Evolutionary conservation across 1,139 yeast species (phyloP).

Genomic region (Kurtzmaniella quercitrusa): DNA sequence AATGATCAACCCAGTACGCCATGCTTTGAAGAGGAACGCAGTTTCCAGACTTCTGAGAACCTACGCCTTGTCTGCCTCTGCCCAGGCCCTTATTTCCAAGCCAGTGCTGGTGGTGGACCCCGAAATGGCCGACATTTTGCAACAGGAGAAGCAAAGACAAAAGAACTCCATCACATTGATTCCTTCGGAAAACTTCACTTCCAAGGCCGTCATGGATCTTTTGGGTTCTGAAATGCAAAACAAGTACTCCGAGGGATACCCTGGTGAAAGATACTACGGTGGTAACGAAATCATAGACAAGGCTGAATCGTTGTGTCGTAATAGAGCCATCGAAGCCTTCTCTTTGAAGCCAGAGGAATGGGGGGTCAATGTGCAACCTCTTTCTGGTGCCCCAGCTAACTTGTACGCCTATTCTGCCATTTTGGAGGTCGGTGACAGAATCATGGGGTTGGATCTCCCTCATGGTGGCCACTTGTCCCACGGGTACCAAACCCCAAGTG

Average conservation of each 20-base stretch:
- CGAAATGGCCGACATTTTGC: constrained; percentile 74
- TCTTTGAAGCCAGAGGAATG: constrained; percentile 70
- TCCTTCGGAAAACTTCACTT: constrained; percentile 93
- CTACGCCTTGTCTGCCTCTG: constrained; percentile 47
- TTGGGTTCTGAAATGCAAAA: constrained; percentile 96
- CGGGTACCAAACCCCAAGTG: constrained; percentile 86
- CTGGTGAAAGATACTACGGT: constrained; percentile 96
- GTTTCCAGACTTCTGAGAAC: constrained; percentile 13
- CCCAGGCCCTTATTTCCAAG: constrained; percentile 56
- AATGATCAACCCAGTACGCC: constrained; percentile 2
- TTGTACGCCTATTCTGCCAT: constrained; percentile 91
- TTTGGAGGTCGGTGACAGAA: constrained; percentile 84
- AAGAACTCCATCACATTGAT: constrained; percentile 85
- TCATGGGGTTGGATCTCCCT: constrained; percentile 95
- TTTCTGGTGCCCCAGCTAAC: constrained; percentile 96
- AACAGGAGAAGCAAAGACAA: constrained; percentile 76
- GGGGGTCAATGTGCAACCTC: constrained; percentile 96
- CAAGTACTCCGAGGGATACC: constrained; percentile 98
- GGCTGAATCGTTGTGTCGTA: constrained; percentile 85
- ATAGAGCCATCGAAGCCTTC: constrained; percentile 87
- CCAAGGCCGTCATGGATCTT: constrained; percentile 89
- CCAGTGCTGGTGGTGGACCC: constrained; percentile 72
- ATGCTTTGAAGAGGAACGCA: not conserved
- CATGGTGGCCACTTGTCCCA: constrained; percentile 97
- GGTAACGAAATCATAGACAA: constrained; percentile 93